Percentiles rank a stretch among this genome's conserved stretches.
Evolutionary conservation across 169 alveolate genomes (phyloP).

Genomic region (Eimeria sp.): DNA sequence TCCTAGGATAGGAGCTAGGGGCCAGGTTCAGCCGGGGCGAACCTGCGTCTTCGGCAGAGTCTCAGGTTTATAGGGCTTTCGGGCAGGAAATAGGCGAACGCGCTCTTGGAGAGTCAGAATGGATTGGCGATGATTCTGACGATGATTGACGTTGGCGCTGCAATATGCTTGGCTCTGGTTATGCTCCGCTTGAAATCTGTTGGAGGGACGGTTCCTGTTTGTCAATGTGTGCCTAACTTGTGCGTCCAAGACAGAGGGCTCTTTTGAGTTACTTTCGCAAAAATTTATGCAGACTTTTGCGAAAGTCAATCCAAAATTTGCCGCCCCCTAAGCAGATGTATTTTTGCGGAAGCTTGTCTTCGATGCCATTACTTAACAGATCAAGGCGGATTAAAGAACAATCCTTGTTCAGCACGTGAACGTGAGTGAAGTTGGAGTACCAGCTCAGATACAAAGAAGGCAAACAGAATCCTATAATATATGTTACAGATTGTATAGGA

Average conservation of each 20-base stretch:
- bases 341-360: too few relatives aligned
- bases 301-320: too few relatives aligned
- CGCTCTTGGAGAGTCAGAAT: not conserved
- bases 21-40: not conserved
- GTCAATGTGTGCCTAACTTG: not conserved
- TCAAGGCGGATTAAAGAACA: too few relatives aligned
- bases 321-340: too few relatives aligned
- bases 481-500: not conserved
- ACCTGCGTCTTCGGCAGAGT: not conserved
- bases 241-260: not conserved
- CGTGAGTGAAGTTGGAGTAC: not conserved
- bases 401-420: too few relatives aligned
- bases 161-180: not conserved
- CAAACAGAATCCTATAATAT: not conserved
- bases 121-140: not conserved
- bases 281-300: too few relatives aligned
- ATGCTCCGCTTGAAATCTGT: not conserved
- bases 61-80: not conserved
- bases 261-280: not conserved
- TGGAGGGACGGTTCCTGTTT: not conserved
- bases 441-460: not conserved
- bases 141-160: not conserved
- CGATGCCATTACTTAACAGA: too few relatives aligned
- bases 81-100: not conserved
- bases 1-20: not conserved